Evolutionary conservation across 139 green algal genomes (phyloP).

Genomic region (Spirogloea muscicola): DNA sequence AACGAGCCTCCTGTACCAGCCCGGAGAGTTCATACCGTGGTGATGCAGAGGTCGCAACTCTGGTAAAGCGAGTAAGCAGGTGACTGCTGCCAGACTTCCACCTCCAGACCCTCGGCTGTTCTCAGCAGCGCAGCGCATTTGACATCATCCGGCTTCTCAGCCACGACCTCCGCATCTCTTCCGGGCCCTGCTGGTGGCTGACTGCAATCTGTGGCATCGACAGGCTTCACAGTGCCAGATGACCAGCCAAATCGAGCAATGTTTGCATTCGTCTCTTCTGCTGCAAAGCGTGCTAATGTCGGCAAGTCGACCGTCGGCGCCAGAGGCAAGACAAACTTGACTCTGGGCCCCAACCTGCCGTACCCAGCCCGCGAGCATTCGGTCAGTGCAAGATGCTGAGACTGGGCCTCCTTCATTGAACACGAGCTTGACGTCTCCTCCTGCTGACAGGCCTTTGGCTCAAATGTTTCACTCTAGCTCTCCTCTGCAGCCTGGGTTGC

Average conservation of each 20-base stretch:
- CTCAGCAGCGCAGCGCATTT: not conserved
- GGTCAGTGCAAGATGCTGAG: too few species aligned
- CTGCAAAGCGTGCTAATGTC: not conserved
- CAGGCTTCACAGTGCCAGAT: not conserved
- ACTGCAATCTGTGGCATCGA: not conserved
- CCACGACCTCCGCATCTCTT: not conserved
- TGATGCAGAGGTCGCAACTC: constrained; percentile 42
- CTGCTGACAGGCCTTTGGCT: too few species aligned
- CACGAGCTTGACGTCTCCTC: too few species aligned
- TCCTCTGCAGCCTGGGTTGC: too few species aligned
- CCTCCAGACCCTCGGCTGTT: not conserved
- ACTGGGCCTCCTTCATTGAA: too few species aligned
- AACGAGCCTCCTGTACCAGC: not conserved
- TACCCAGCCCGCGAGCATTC: too few species aligned
- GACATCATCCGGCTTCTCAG: not conserved
- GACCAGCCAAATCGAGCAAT: constrained; percentile 32
- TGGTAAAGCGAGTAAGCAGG: constrained; percentile 38
- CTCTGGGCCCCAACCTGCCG: not conserved
- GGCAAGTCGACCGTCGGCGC: constrained; percentile 42
- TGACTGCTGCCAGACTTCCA: constrained; percentile 26
- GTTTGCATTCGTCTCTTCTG: not conserved
- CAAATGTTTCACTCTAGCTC: too few species aligned
- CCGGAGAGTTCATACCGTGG: constrained; percentile 34
- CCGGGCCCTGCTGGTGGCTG: too few species aligned
- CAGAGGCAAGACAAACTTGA: constrained; percentile 45